Evolutionary conservation across 2,329 filamentous ascomycete species (phyloP), one percentile per base, ranked within the genome.

Genomic region (Ustulina deusta): DNA sequence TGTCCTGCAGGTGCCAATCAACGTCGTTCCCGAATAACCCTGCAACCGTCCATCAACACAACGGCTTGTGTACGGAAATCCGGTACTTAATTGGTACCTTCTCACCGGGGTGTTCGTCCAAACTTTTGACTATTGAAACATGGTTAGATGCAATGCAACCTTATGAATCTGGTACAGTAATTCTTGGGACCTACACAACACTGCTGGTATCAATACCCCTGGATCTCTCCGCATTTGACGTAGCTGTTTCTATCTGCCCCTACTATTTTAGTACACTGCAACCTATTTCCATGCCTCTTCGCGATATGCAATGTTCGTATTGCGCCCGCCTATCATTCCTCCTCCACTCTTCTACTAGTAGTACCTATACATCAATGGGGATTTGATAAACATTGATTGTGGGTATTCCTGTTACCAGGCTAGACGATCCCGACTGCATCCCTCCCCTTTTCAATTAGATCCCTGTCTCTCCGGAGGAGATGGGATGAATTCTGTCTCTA

Each of bases 101-200:
- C 9, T 60, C 46, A 34, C 59, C 44, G 27, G 58, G 57, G 59
- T 65, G 61, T 70, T 59, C 65, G 51, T 70, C 64, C 61, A 48
- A 65, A 40, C 66, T 61, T 59, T 54, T 34, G 61, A 52, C 52
- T 52, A 62, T 61, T 68, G 56, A 63, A 61, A 65, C 61, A 63
- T 38, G 58, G 40, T 55, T 29, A 65, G 59, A 68, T 65, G 68
- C 68, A 68, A 65, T 70, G 65, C 65, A 68, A 68, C 68, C 56
- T 59, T 22, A 40, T 54, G 32, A 66, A 61, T 48, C 42, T 49
- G 60, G 66, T 63, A 66, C 63, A 63, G 66, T 69, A 61, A 66
- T 44, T 32, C 17, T 22, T 58, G 58, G 46, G 56, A 59, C 15
- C 4, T 32, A 61, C 27, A 29, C 46, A 11, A n/a, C 49, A 11